A percentile compares a stretch with the other conserved stretches of the same genome.
Conservation (phyloP, 257 asterid species). For the Echites panduratus region DNA sequence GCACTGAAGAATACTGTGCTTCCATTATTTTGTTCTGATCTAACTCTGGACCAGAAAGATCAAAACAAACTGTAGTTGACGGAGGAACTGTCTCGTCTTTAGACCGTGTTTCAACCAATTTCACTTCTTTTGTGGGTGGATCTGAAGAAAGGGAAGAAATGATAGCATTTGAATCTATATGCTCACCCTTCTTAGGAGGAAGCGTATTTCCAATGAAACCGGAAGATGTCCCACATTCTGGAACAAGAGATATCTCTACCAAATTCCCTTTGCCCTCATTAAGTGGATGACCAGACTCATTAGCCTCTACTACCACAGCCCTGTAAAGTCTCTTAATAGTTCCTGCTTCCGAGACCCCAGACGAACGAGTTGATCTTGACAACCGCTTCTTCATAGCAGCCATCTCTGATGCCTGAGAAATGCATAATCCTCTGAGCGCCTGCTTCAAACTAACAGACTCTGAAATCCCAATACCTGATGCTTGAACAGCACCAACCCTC, state of each 20-base stretch:
- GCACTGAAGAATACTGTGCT: conserved; percentile 19
- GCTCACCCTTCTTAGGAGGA: conserved; percentile 21
- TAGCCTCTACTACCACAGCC: conserved; percentile 32
- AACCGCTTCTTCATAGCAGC: conserved; percentile 73
- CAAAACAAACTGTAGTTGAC: conserved; percentile 17
- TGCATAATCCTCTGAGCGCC: conserved; percentile 89
- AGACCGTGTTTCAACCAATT: conserved; percentile 9
- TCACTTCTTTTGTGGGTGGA: conserved; percentile 9
- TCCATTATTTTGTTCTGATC: conserved; percentile 20
- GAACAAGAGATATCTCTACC: conserved; percentile 53
- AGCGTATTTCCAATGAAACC: conserved; percentile 23
- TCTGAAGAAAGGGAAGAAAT: conserved; percentile 18
- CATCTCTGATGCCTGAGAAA: conserved; percentile 95
- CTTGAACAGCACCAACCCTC: conserved; percentile 43
- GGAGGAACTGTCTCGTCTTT: conserved; percentile 18
- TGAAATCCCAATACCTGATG: conserved; percentile 61
- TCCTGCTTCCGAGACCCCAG: conserved; percentile 40
- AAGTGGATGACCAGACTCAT: conserved; percentile 26
- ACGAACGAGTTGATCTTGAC: conserved; percentile 41
- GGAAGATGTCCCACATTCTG: conserved; percentile 36
- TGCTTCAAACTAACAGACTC: conserved; percentile 78
- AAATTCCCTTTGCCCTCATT: conserved; percentile 35
- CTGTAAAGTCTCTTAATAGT: conserved; percentile 41
- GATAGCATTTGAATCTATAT: conserved; percentile 19
- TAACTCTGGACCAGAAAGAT: conserved; percentile 19